Conservation (phyloP, 31 red algal species). For the Odonthalia washingtoniensis region DNA sequence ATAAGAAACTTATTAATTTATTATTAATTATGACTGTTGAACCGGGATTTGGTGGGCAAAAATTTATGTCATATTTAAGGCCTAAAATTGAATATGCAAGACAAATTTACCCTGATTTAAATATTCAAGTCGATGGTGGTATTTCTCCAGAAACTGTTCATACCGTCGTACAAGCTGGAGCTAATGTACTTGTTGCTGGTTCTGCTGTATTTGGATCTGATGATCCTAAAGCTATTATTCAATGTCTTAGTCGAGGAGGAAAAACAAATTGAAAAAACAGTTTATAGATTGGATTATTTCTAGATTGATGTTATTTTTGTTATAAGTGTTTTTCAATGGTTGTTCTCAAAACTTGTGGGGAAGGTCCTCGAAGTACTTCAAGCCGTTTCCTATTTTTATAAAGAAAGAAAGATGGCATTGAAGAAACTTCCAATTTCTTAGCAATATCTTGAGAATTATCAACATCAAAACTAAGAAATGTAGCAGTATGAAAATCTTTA, state of each 20-base stretch:
- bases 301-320: too few species aligned
- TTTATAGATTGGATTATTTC: too few species aligned
- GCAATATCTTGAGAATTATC: conserved; percentile 71
- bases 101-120: conserved; percentile 61
- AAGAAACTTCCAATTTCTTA: conserved; percentile 34
- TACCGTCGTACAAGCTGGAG: conserved; percentile 77
- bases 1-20: conserved; percentile 67
- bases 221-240: not conserved
- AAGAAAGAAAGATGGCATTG: conserved; percentile 59
- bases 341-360: conserved; percentile 32
- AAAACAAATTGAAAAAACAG: too few species aligned
- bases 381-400: conserved; percentile 48
- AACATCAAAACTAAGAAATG: conserved; percentile 77
- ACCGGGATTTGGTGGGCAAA: conserved; percentile 98
- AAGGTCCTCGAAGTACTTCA: conserved; percentile 45
- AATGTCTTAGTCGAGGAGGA: not conserved
- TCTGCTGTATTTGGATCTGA: conserved; percentile 29
- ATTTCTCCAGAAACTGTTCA: conserved; percentile 80
- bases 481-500: conserved; percentile 50
- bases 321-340: conserved; percentile 53
- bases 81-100: conserved; percentile 74
- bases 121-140: conserved; percentile 99
- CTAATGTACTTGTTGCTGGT: conserved; percentile 95
- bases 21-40: conserved; percentile 97
- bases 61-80: conserved; percentile 82